Conservation (phyloP, 225 moss, liverwort and hornwort genomes). For the Lunularia cruciata region DNA sequence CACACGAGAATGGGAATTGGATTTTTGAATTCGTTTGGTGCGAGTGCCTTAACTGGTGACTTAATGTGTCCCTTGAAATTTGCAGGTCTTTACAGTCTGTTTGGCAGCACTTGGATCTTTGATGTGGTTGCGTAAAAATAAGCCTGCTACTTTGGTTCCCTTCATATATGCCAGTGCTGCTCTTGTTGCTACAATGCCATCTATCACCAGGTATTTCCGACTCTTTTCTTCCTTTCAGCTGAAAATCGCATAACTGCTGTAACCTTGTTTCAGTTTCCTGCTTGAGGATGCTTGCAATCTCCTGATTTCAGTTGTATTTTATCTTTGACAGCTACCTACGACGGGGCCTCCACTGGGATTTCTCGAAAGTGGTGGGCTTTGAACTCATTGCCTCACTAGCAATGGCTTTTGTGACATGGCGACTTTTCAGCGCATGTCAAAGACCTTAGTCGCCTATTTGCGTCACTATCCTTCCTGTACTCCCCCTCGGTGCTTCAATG, state of each 20-base stretch:
- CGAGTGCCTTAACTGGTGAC: too few relatives aligned
- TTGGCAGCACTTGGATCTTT: constrained; percentile 86
- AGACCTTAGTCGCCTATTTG: too few relatives aligned
- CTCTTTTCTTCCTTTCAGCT: neutral
- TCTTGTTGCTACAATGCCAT: constrained; percentile 84
- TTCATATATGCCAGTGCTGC: constrained; percentile 70
- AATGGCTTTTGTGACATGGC: constrained; percentile 76
- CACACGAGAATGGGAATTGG: too few relatives aligned
- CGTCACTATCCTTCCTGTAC: too few relatives aligned
- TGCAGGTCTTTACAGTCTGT: constrained; percentile 74
- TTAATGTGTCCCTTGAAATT: too few relatives aligned
- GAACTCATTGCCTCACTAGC: constrained; percentile 66
- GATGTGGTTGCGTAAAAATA: constrained; percentile 90
- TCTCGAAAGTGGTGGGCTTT: constrained; percentile 68
- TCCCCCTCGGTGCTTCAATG: too few relatives aligned
- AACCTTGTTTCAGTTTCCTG: neutral
- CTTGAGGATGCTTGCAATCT: neutral
- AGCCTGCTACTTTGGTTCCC: constrained; percentile 73
- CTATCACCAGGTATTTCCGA: constrained; percentile 55
- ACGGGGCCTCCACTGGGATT: constrained; percentile 73
- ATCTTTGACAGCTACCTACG: constrained; percentile 57
- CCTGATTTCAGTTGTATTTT: neutral
- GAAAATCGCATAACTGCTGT: neutral
- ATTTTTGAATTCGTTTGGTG: too few relatives aligned
- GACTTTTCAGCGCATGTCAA: constrained; percentile 75